Percentiles rank a stretch among this genome's conserved stretches.
These are phyloP conservation scores for Kwoniella sp. DNA, from an alignment of 768 basidiomycete genomes.

Conservation along the genomic window DNA sequence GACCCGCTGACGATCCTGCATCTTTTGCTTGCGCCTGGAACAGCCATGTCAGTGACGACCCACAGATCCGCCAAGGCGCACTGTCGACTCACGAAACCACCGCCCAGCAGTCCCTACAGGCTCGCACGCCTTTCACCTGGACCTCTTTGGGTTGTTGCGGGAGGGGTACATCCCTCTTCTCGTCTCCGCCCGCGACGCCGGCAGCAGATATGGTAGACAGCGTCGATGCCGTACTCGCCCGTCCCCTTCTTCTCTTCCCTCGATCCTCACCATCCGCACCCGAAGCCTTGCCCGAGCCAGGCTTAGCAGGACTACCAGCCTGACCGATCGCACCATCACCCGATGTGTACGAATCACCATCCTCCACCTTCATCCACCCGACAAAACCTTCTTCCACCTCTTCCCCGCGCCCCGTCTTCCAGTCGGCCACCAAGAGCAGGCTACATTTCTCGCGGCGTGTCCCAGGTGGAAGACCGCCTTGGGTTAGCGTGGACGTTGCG, in stretches of 20 bases:
- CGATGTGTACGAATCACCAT: constrained; percentile 48
- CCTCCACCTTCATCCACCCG: constrained; percentile 48
- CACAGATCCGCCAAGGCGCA: background rate
- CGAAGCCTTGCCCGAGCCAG: constrained; percentile 37
- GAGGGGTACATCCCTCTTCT: constrained; percentile 61
- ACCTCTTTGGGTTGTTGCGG: constrained; percentile 56
- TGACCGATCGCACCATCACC: background rate
- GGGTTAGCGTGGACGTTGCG: constrained; percentile 8
- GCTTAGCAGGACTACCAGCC: background rate
- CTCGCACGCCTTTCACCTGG: constrained; percentile 71
- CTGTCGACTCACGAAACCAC: constrained; percentile 64
- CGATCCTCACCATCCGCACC: constrained; percentile 55
- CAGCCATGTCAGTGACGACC: background rate
- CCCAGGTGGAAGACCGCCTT: constrained; percentile 36
- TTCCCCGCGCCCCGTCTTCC: constrained; percentile 69
- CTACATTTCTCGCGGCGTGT: constrained; percentile 45
- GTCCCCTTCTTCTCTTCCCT: background rate
- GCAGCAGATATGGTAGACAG: background rate
- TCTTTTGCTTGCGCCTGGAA: constrained; percentile 73
- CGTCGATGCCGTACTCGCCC: constrained; percentile 52
- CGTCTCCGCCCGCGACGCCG: constrained; percentile 28
- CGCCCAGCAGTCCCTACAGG: constrained; percentile 78
- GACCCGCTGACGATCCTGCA: constrained; percentile 59
- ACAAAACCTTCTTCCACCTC: constrained; percentile 60
- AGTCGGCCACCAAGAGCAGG: constrained; percentile 62